Conservation (phyloP, 2,329 filamentous ascomycete genomes). For the Aspergillus sp. region DNA sequence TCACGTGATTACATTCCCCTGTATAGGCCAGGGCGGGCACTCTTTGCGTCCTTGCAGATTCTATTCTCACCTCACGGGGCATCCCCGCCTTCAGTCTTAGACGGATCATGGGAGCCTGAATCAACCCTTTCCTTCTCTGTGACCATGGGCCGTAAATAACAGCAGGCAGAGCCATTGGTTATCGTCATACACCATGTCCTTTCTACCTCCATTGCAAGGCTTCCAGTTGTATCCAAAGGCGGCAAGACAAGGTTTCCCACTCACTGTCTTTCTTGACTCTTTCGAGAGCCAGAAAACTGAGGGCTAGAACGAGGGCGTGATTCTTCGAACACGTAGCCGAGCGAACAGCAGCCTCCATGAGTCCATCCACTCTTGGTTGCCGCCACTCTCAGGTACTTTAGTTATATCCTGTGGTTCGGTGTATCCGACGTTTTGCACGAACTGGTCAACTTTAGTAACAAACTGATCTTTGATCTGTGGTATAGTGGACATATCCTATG, state of each 20-base stretch:
- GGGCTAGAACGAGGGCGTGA: neutral
- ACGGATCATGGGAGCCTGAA: neutral
- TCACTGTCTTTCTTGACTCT: neutral
- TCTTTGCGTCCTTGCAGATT: no score
- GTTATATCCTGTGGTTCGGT: neutral
- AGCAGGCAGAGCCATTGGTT: neutral
- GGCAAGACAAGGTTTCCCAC: neutral
- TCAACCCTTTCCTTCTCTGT: neutral
- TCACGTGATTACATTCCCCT: neutral
- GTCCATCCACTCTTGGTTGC: neutral
- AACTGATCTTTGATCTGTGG: conserved; percentile 3
- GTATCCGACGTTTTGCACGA: neutral
- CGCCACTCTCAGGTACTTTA: neutral
- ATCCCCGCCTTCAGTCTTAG: neutral
- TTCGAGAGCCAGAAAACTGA: neutral
- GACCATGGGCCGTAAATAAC: neutral
- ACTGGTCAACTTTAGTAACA: neutral
- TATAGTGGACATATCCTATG: conserved; percentile 13
- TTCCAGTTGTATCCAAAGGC: neutral
- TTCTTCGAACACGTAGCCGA: neutral
- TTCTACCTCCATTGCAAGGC: neutral
- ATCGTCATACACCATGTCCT: neutral
- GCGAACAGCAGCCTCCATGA: neutral
- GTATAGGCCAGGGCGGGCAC: no score
- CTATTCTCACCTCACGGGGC: no score